Evolutionary conservation across 2,329 filamentous ascomycete genomes (phyloP), one percentile per base, ranked within the genome.

Genomic region (Cyclaneusma minus): DNA sequence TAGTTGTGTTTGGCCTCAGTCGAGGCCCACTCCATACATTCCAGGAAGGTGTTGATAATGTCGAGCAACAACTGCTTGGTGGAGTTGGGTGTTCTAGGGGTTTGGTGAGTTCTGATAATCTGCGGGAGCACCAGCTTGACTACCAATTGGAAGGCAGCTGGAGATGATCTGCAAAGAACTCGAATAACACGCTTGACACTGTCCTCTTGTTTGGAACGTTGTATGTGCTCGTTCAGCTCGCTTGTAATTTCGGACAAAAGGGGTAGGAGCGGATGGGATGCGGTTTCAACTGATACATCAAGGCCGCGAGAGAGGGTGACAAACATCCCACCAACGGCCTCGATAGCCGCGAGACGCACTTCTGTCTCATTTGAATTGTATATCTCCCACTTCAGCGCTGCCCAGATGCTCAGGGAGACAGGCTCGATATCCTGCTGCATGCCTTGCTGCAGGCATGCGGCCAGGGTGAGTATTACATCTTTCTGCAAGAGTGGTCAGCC

Each of bases 361-460:
- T 46, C 42, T 9, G 43, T 43, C 16, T 42, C 41, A 18, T 41
- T 37, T 4, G 43, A 40, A 22, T 48, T 47, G 37, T 42, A 42
- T 6, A 50, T 30, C 22, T 49, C 45, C 25, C 41, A 48, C 28
- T 50, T 49, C 10, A 50, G 21, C 3, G 36, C 30, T 27, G 45
- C 39, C 45, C 45, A 50, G 12, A 50, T 31, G 23, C 42, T 41
- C 4, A 24, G 14, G 10, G 36, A 28, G 31, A 32, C 42, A 14
- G 35, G 18, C 2, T 30, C 16, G 8, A 44, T 20, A 0, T 28
- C 36, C n/a, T 27, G 8, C 4, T 25, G 15, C 1, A 35, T 35
- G 24, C 43, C 48, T 7, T 17, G 19, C 4, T 13, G 10, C 3
- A 31, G 16, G 13, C 32, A 32, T 10, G 25, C 22, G 11, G 17